These are phyloP conservation scores for Rhipidocladum racemiflorum DNA, from an alignment of 176 grass and related monocot species.

Conservation along the genomic window DNA sequence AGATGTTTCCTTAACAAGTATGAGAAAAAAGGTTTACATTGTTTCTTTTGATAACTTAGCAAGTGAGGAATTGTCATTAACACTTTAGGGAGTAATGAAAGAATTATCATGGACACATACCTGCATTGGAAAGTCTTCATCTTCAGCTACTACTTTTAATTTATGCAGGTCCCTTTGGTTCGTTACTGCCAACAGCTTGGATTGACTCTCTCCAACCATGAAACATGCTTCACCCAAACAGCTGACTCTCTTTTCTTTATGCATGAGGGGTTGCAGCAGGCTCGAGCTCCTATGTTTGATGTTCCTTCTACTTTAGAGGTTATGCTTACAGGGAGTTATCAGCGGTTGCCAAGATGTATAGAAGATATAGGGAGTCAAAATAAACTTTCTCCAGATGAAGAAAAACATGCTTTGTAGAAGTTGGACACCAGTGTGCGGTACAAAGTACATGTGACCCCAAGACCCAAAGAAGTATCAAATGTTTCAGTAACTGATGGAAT, in stretches of 20 bases:
- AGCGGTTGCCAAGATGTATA: constrained; percentile 77
- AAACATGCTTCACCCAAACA: constrained; percentile 95
- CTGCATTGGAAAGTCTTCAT: too few species aligned
- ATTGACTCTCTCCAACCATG: constrained; percentile 78
- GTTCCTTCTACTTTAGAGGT: constrained; percentile 93
- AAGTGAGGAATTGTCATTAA: too few species aligned
- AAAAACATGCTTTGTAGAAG: constrained; percentile 76
- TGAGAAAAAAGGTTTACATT: too few species aligned
- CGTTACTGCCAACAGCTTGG: constrained; percentile 94
- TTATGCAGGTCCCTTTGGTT: constrained; percentile 78
- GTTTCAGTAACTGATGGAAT: constrained; percentile 71
- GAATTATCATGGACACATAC: too few species aligned
- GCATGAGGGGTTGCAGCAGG: constrained; percentile 74
- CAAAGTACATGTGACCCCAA: constrained; percentile 66
- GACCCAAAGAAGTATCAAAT: constrained; percentile 77
- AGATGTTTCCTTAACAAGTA: neutral
- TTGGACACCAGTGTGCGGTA: constrained; percentile 70
- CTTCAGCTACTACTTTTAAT: constrained; percentile 21
- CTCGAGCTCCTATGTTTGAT: constrained; percentile 86
- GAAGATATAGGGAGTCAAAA: constrained; percentile 73
- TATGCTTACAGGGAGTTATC: constrained; percentile 78
- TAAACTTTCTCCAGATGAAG: constrained; percentile 66
- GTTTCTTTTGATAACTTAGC: neutral
- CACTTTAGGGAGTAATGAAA: too few species aligned
- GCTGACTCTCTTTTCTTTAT: constrained; percentile 84